Base-by-base conservation (phyloP, 129 eudicot species). In the Arctium lappa region DNA sequence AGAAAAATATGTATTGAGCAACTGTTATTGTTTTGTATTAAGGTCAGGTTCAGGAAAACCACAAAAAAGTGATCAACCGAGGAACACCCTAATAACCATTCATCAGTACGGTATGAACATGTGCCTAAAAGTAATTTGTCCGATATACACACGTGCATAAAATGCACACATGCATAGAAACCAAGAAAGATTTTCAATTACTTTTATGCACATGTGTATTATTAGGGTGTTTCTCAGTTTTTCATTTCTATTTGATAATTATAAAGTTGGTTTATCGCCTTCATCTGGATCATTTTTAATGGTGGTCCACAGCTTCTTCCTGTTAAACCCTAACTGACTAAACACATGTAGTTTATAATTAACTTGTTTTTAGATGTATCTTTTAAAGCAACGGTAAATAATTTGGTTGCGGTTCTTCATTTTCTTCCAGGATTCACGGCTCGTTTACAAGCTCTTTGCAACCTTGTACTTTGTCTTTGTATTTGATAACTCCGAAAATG, bases 401-500 rank as follows among this genome's bases (percentile, higher is more conserved):
- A 44, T 40, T 1, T 7, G 27, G 50, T 38, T 73, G 74, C 37
- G 7, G 37, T 29, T 16, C 15, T 36, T 33, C 10, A 56, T 79
- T 37, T 1, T 36, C 71, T 72, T 91, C 80, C 91, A 93, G 97
- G 95, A 89, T 86, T 71, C 83, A 1, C 78, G 86, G 63, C 91
- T 93, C 12, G 97, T 93, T 38, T 93, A 93, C 86, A 93, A 93
- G 88, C 88, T 84, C 29, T 91, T 76, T 77, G 97, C 97, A 36
- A 93, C 97, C 5, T 80, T 93, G 66, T 93, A 90, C 86, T 86
- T 92, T 53, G 89, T 90, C 62, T 84, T 93, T 83, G 85, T 93
- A 77, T 93, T 89, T 80, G 97, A 93, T 81, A 88, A 82, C 70
- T 88, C 93, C 36, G 97, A 93, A 77, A 93, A 93, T 79, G 97